Conservation (phyloP, 2,329 filamentous ascomycete genomes). For the Hortaea sp. region DNA sequence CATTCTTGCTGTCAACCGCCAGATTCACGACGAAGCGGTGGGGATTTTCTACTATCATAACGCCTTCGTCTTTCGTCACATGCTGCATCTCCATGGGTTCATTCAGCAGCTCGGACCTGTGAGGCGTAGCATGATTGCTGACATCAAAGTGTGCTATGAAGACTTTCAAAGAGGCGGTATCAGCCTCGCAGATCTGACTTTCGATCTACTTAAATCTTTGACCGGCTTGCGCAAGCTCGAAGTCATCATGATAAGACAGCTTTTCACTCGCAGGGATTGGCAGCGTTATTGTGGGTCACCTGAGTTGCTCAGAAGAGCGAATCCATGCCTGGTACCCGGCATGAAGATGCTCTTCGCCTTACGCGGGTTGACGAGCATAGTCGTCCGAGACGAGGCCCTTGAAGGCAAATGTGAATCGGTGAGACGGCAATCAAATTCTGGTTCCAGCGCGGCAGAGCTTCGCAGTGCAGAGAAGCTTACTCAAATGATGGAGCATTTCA, state of each 20-base stretch:
- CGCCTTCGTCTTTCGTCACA: constrained; percentile 19
- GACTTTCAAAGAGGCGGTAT: constrained; percentile 12
- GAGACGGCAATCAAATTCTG: no score
- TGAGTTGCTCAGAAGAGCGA: constrained; percentile 6
- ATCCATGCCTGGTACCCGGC: constrained; percentile 10
- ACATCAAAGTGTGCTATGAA: constrained; percentile 18
- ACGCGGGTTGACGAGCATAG: constrained; percentile 10
- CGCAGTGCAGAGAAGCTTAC: constrained; percentile 6
- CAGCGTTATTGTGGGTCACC: no score
- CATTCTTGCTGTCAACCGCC: constrained; percentile 15
- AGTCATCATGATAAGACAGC: constrained; percentile 14
- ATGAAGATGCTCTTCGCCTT: constrained; percentile 11
- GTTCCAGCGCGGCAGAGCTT: no score
- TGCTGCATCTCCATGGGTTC: constrained; percentile 15
- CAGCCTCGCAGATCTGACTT: constrained; percentile 10
- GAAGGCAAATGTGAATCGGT: constrained; percentile 3
- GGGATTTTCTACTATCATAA: constrained; percentile 18
- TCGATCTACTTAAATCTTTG: constrained; percentile 11
- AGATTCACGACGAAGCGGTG: constrained; percentile 17
- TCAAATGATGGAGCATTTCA: constrained; percentile 11
- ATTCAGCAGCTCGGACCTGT: constrained; percentile 6
- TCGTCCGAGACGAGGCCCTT: constrained; percentile 7
- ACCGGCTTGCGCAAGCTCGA: constrained; percentile 10
- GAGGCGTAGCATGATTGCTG: constrained; percentile 10
- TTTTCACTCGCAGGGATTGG: no score